Evolutionary conservation across 768 basidiomycete genomes (phyloP).

Genomic region (Suillus tomentosus): DNA sequence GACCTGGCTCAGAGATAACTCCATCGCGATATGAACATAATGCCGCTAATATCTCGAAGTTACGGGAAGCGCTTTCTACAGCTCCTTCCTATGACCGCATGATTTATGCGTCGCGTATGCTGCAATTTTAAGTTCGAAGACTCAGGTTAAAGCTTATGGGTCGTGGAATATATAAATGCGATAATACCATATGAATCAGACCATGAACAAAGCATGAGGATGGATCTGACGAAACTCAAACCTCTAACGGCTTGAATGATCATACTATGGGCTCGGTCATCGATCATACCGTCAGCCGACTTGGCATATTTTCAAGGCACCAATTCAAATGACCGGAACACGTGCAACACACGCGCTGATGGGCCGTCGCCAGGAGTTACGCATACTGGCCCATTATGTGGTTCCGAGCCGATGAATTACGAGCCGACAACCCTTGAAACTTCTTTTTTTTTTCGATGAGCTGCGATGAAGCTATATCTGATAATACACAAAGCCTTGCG

Average conservation of each 20-base stretch:
- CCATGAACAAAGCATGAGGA: not conserved
- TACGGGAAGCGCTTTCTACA: not conserved
- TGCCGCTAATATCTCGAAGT: constrained; percentile 4
- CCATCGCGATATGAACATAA: constrained; percentile 2
- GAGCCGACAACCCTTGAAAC: not conserved
- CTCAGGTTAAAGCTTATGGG: not conserved
- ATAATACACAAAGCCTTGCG: not conserved
- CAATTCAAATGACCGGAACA: constrained; percentile 12
- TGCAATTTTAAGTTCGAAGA: not conserved
- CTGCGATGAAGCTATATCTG: not conserved
- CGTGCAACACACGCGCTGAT: constrained; percentile 8
- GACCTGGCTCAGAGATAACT: not conserved
- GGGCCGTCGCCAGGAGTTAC: constrained; percentile 3
- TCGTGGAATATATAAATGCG: not conserved
- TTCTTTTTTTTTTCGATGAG: not conserved
- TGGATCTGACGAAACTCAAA: not conserved
- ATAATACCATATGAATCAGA: not conserved
- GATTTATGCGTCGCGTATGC: not conserved
- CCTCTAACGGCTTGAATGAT: constrained; percentile 1
- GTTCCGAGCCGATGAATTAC: constrained; percentile 5
- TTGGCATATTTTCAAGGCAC: constrained; percentile 2
- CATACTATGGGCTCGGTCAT: constrained; percentile 6
- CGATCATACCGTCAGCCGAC: not conserved
- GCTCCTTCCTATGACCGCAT: not conserved
- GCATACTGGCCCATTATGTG: not conserved